Percentiles rank a stretch among this genome's conserved stretches.
Evolutionary conservation across 73 alveolate genomes (phyloP).

Genomic region (Stentor coeruleus): DNA sequence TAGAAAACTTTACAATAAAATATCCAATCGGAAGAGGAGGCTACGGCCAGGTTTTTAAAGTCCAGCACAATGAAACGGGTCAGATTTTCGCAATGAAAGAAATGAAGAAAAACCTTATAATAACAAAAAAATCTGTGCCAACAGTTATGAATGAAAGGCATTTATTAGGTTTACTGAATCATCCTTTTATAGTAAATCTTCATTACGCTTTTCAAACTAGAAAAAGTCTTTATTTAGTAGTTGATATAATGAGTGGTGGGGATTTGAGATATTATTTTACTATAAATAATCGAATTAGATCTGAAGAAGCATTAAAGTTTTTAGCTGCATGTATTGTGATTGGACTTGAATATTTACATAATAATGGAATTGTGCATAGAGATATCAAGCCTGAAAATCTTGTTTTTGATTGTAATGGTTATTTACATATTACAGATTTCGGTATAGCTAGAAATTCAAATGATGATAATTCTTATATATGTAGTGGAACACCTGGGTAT

Average conservation of each 20-base stretch:
- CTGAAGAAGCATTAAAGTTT: slow-evolving; percentile 54
- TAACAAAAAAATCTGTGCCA: slow-evolving; percentile 68
- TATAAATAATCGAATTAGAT: slow-evolving; percentile 65
- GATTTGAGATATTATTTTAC: slow-evolving; percentile 90
- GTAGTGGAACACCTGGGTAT: slow-evolving; percentile 66
- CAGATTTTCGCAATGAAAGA: slow-evolving; percentile 70
- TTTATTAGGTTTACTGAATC: slow-evolving; percentile 50
- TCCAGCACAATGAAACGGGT: slow-evolving; percentile 61
- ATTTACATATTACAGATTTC: slow-evolving; percentile 49
- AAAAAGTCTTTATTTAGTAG: slow-evolving; percentile 80
- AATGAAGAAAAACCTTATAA: slow-evolving; percentile 77
- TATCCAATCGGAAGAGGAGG: no score
- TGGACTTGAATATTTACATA: slow-evolving; percentile 89
- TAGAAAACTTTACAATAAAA: no score
- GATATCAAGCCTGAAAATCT: slow-evolving; percentile 92
- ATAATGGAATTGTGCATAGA: slow-evolving; percentile 75
- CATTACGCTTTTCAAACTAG: slow-evolving; percentile 91
- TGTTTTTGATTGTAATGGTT: slow-evolving; percentile 45
- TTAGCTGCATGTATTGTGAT: slow-evolving; percentile 86
- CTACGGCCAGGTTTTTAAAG: no score
- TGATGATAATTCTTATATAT: slow-evolving; percentile 84
- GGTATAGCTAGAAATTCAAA: slow-evolving; percentile 63
- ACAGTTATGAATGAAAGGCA: slow-evolving; percentile 67
- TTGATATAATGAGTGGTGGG: slow-evolving; percentile 92
- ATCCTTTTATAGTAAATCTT: slow-evolving; percentile 82